Conservation (phyloP, 345 rosid species). For the Hibiscus mutabilis region DNA sequence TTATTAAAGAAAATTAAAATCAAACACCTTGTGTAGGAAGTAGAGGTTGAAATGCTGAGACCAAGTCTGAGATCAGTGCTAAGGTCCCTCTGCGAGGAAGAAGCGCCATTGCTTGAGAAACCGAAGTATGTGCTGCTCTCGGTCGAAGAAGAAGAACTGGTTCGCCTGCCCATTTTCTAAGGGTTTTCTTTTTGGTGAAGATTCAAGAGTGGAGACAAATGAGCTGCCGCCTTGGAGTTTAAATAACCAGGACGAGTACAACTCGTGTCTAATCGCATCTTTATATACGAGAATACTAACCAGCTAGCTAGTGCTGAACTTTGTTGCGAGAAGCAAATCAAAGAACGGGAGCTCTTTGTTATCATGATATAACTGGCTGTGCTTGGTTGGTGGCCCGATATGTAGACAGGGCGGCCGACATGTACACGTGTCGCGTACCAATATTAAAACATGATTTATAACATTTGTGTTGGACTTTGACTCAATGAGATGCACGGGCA, state of each 20-base stretch:
- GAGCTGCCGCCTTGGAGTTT: neutral
- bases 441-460: neutral
- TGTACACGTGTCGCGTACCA: neutral
- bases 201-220: neutral
- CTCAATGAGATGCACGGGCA: neutral
- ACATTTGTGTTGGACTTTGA: neutral
- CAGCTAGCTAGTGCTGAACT: neutral
- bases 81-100: neutral
- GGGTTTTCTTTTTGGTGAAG: neutral
- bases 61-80: neutral
- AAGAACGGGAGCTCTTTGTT: neutral
- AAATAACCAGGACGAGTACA: neutral
- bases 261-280: neutral
- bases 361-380: neutral
- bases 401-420: neutral
- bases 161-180: neutral
- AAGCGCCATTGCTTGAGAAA: neutral
- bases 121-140: neutral
- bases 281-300: too few relatives aligned
- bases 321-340: neutral
- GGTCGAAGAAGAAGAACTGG: neutral
- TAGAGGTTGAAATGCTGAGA: neutral
- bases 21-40: neutral
- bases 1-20: neutral
- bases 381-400: neutral